Percentiles rank a stretch among this genome's conserved stretches.
These are phyloP conservation scores for Akanthomyces uredinophilus DNA, from an alignment of 2,329 filamentous ascomycete genomes.

Conservation along the genomic window DNA sequence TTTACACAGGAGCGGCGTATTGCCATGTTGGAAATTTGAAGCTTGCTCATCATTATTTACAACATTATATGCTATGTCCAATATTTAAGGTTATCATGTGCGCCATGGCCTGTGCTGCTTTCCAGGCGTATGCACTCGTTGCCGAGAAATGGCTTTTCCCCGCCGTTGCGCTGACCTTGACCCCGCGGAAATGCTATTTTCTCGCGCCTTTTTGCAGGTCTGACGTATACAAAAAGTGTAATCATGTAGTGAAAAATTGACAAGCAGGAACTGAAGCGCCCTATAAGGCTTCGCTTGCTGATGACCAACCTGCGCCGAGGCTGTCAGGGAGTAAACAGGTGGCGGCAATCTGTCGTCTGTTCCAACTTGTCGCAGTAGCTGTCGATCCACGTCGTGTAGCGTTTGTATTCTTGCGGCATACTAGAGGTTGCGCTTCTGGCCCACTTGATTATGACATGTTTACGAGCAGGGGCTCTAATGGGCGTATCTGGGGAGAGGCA, in stretches of 20 bases:
- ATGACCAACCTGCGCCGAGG: neutral
- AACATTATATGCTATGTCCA: neutral
- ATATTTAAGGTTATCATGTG: neutral
- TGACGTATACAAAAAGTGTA: no score
- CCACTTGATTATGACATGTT: slow-evolving; percentile 24
- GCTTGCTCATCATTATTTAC: neutral
- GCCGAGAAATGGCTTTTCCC: neutral
- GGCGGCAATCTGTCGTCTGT: slow-evolving; percentile 20
- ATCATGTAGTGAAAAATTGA: neutral
- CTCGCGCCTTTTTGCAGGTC: neutral
- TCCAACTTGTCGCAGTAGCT: slow-evolving; percentile 22
- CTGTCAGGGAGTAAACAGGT: slow-evolving; percentile 24
- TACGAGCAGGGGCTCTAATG: slow-evolving; percentile 21
- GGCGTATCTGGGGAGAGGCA: slow-evolving; percentile 20
- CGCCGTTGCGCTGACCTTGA: neutral
- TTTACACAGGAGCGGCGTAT: no score
- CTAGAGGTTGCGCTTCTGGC: slow-evolving; percentile 17
- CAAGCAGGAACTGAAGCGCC: neutral
- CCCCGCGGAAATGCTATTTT: neutral
- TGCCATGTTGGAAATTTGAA: neutral
- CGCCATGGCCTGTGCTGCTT: slow-evolving; percentile 7
- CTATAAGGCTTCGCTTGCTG: neutral
- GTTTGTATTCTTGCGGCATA: slow-evolving; percentile 19
- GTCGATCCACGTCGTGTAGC: slow-evolving; percentile 20
- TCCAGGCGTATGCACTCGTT: slow-evolving; percentile 1